Evolutionary conservation across 1,139 yeast species (phyloP).

Genomic region (Citeromyces hawaiiensis): DNA sequence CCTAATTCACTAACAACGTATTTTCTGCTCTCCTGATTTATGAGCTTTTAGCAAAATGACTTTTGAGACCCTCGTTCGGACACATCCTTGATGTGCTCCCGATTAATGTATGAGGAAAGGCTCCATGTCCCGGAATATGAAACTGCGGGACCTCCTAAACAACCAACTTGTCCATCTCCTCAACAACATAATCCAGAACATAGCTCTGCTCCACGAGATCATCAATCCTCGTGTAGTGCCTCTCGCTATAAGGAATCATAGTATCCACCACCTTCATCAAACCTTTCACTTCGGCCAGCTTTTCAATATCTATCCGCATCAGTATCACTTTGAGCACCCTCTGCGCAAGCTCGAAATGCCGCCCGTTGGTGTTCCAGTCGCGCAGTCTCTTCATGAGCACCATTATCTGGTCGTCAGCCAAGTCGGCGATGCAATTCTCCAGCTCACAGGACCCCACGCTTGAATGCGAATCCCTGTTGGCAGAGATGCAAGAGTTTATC

Average conservation of each 20-base stretch:
- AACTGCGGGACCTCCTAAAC: too few species aligned
- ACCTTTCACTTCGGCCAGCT: constrained; percentile 52
- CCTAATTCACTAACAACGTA: too few species aligned
- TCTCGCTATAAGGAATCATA: constrained; percentile 72
- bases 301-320: constrained; percentile 35
- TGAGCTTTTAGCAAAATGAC: too few species aligned
- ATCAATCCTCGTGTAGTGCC: constrained; percentile 70
- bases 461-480: constrained; percentile 30
- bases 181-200: constrained; percentile 71
- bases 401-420: constrained; percentile 48
- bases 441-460: constrained; percentile 48
- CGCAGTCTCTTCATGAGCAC: constrained; percentile 60
- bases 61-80: too few species aligned
- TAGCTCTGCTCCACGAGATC: constrained; percentile 76
- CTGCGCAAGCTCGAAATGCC: constrained; percentile 72
- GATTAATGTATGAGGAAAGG: too few species aligned
- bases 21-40: too few species aligned
- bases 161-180: constrained; percentile 47
- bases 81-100: too few species aligned
- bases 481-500: constrained; percentile 37
- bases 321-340: constrained; percentile 55
- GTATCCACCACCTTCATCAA: constrained; percentile 58
- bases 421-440: constrained; percentile 46
- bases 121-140: too few species aligned
- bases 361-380: constrained; percentile 91